Conservation (phyloP, 108 stramenopile species). For the Pseudonitzschia multiseries region DNA sequence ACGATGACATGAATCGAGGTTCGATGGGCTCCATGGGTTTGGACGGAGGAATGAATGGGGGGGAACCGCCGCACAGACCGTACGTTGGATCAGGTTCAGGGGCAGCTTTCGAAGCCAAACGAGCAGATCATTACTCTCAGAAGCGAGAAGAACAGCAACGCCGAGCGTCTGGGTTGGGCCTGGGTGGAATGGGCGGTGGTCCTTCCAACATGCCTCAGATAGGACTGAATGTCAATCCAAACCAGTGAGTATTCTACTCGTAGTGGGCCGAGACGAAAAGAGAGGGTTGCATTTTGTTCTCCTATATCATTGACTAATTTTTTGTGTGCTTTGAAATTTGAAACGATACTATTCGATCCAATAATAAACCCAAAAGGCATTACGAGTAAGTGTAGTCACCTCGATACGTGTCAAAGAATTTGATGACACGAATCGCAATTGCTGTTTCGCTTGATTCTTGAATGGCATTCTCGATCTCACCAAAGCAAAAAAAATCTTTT, state of each 20-base stretch:
- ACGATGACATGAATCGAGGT: conserved; percentile 47
- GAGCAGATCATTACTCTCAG: conserved; percentile 66
- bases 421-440: background rate
- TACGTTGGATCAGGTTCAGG: conserved; percentile 78
- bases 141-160: conserved; percentile 52
- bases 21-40: conserved; percentile 47
- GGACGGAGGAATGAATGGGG: conserved; percentile 15
- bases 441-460: background rate
- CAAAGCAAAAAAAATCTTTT: too few relatives aligned
- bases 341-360: too few relatives aligned
- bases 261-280: background rate
- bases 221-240: conserved; percentile 61
- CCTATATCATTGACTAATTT: background rate
- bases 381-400: conserved; percentile 56
- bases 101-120: conserved; percentile 82
- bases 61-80: conserved; percentile 66
- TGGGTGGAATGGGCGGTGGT: conserved; percentile 47
- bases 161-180: conserved; percentile 50
- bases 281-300: background rate
- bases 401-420: too few relatives aligned
- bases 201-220: conserved; percentile 42
- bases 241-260: conserved; percentile 41
- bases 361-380: conserved; percentile 15
- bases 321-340: too few relatives aligned
- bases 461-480: background rate